These are phyloP conservation scores for Phytopythium delawarense DNA, from an alignment of 352 stramenopile species.

Conservation along the genomic window DNA sequence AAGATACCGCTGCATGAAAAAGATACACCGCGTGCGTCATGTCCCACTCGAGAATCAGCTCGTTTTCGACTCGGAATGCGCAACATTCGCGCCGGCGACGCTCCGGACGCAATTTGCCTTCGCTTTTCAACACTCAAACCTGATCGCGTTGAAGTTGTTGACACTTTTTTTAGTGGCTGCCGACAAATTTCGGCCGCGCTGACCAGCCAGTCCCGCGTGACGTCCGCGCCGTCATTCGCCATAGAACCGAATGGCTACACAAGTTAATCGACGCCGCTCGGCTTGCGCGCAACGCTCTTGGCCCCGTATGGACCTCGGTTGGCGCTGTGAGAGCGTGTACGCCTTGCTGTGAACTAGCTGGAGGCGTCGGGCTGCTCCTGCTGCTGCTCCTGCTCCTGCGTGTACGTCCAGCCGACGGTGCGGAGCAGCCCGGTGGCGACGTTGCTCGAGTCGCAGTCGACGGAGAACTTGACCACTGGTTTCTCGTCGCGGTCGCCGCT, in stretches of 20 bases:
- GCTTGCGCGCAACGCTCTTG: neutral
- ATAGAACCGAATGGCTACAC: slow-evolving; percentile 1
- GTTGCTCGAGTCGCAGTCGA: slow-evolving; percentile 16
- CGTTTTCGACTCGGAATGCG: neutral
- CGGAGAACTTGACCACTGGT: slow-evolving; percentile 18
- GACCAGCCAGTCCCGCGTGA: neutral
- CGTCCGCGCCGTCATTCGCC: neutral
- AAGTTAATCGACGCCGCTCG: neutral
- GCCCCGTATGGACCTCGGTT: neutral
- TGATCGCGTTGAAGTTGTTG: neutral
- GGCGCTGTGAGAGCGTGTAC: neutral
- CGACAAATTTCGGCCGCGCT: slow-evolving; percentile 2
- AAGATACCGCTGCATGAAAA: slow-evolving; percentile 6
- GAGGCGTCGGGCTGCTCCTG: neutral
- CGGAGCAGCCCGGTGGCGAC: slow-evolving; percentile 35
- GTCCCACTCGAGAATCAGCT: slow-evolving; percentile 3
- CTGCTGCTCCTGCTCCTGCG: slow-evolving; percentile 2
- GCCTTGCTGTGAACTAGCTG: neutral
- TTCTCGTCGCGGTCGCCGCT: slow-evolving; percentile 16
- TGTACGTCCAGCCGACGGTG: slow-evolving; percentile 43
- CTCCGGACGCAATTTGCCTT: neutral
- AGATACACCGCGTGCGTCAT: neutral
- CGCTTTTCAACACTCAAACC: neutral
- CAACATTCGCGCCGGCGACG: neutral
- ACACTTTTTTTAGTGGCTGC: neutral